Evolutionary conservation across 2,329 filamentous ascomycete species (phyloP), one percentile per base, ranked within the genome.

Genomic region (Ophiostoma piceae): DNA sequence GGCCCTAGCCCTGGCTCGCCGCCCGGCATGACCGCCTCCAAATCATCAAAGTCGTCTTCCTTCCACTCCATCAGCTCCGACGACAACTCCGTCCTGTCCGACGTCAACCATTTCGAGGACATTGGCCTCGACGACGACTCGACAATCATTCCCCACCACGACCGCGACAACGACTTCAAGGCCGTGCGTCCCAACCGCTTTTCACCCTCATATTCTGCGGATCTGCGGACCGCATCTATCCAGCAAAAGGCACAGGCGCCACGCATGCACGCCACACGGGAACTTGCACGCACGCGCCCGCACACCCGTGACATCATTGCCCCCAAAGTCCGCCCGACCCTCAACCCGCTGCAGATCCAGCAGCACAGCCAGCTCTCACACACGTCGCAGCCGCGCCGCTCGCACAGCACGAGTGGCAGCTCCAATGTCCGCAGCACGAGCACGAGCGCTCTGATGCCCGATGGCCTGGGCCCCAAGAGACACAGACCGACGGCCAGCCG

Each of bases 1-100:
- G 73, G 78, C 70, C 76, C 78, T 64, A 78, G 76, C 69, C 88
- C 89, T 66, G 87, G 85, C 78, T 92, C 90, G 74, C 90, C 90
- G 71, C 90, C 90, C 72, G 91, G 92, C 76, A 88, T 96, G 80
- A 92, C 90, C 67, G 80, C 82, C 74, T 96, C 92, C 72, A 96
- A 94, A 79, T 95, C 92, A 73, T 96, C 92, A 74, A 96, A 95
- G 80, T 93, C 92, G 37, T 96, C 92, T 5, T 96, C 92, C 67
- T 91, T 94, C 76, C 90, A 90, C 75, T 96, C 93, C 51, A 89
- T 90, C 70, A 88, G 87, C 72, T 90, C 89, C 75, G 90, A 92
- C 75, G 91, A 92, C 74, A 88, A 89, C 76, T 87, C 84, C 74
- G 84, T 88, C 67, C 82, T 91, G 65, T 84, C 88, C 68, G 92